phyloP scores from a whole-genome alignment of 2,329 filamentous ascomycete genomes.

The Fusarium sp. region DNA sequence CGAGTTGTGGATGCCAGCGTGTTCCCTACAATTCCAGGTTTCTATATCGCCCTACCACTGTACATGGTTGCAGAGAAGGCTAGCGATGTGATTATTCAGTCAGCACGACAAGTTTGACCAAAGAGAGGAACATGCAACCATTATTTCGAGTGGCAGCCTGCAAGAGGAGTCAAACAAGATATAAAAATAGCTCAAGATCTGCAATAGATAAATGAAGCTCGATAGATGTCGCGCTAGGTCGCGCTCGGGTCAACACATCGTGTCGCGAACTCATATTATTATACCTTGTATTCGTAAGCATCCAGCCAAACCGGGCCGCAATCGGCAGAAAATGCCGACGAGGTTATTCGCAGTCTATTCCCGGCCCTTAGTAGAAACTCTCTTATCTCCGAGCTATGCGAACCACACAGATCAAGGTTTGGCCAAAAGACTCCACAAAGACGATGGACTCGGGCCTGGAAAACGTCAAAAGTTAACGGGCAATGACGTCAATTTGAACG shows the following conservation, averaged over 20 bases:
- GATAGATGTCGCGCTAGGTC: neutral
- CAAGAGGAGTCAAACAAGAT: neutral
- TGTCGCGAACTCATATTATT: neutral
- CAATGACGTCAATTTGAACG: slow-evolving; percentile 9
- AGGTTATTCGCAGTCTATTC: slow-evolving; percentile 31
- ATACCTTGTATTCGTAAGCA: neutral
- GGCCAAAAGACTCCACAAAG: slow-evolving; percentile 6
- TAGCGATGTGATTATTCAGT: slow-evolving; percentile 50
- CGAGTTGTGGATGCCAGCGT: slow-evolving; percentile 73
- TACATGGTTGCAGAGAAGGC: slow-evolving; percentile 71
- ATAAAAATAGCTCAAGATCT: neutral
- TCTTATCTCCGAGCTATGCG: neutral
- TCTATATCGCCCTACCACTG: slow-evolving; percentile 36
- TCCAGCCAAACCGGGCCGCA: neutral
- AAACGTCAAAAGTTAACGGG: neutral
- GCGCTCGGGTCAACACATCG: neutral
- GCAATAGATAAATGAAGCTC: neutral
- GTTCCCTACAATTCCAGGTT: slow-evolving; percentile 55
- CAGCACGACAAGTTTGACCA: too few species aligned
- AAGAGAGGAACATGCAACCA: neutral
- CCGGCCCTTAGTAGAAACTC: neutral
- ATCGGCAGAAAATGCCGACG: slow-evolving; percentile 22
- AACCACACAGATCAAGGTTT: slow-evolving; percentile 1
- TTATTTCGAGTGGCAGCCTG: neutral
- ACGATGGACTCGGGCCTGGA: neutral